These are phyloP conservation scores for Trifolium subterraneum DNA, from an alignment of 306 rosid genomes.

Conservation along the genomic window DNA sequence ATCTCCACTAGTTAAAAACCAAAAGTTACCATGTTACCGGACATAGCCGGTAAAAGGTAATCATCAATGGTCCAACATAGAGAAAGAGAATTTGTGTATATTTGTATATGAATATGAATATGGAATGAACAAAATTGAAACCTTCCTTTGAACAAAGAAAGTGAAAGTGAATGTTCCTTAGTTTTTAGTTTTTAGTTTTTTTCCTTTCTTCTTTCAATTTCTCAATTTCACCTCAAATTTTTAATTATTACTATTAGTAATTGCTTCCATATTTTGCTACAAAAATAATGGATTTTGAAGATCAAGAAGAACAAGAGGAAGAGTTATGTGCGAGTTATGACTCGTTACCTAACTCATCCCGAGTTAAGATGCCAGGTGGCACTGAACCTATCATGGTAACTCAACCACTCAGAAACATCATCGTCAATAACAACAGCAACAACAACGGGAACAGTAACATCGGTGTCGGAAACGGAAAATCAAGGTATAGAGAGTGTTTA, in stretches of 20 bases:
- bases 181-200: not conserved
- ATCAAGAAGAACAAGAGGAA: slow-evolving; percentile 75
- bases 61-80: not conserved
- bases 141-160: slow-evolving; percentile 37
- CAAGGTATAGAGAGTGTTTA: slow-evolving; percentile 80
- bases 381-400: slow-evolving; percentile 34
- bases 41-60: slow-evolving; percentile 51
- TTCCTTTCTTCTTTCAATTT: not conserved
- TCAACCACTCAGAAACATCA: slow-evolving; percentile 43
- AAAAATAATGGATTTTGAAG: slow-evolving; percentile 77
- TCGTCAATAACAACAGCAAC: slow-evolving; percentile 17
- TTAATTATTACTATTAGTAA: not conserved
- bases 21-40: slow-evolving; percentile 55
- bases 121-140: not conserved
- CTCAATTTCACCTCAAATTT: not conserved
- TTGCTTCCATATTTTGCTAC: not conserved
- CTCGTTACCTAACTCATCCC: slow-evolving; percentile 55
- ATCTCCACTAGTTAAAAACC: slow-evolving; percentile 15
- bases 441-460: slow-evolving; percentile 5
- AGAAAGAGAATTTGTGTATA: slow-evolving; percentile 7
- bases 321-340: slow-evolving; percentile 77
- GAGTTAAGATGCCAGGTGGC: slow-evolving; percentile 49
- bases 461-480: slow-evolving; percentile 15
- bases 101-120: slow-evolving; percentile 58
- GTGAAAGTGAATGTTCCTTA: not conserved